Conservation (phyloP, 1,284 basidiomycete genomes). For the Trichosporon sp. region DNA sequence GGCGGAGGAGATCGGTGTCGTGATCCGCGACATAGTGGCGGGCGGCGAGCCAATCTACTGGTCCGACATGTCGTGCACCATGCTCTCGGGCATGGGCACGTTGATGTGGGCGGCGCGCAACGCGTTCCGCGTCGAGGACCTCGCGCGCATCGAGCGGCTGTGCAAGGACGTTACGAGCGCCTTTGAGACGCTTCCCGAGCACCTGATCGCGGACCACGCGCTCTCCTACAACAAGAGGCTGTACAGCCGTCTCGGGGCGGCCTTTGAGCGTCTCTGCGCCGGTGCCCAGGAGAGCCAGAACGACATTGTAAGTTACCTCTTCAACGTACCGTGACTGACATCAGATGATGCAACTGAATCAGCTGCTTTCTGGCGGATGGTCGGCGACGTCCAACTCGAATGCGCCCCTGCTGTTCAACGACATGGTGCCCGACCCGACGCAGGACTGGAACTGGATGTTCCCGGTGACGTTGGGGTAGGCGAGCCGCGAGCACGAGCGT, state of each 20-base stretch:
- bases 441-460: conserved; percentile 21
- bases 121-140: conserved; percentile 10
- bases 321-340: background rate
- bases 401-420: conserved; percentile 11
- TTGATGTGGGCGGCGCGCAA: conserved; percentile 3
- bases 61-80: conserved; percentile 19
- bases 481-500: too few species aligned
- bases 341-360: conserved; percentile 25
- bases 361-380: background rate
- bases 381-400: background rate
- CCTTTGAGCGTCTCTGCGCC: conserved; percentile 12
- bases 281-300: conserved; percentile 14
- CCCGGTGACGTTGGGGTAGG: background rate
- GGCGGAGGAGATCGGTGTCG: conserved; percentile 16
- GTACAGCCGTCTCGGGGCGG: conserved; percentile 2
- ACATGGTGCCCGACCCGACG: conserved; percentile 12
- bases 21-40: conserved; percentile 6
- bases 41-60: conserved; percentile 5
- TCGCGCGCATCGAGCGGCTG: conserved; percentile 11
- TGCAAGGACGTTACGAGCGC: conserved; percentile 9
- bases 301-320: background rate
- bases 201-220: conserved; percentile 14
- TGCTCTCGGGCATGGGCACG: conserved; percentile 14
- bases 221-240: conserved; percentile 16
- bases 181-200: conserved; percentile 6